Base-by-base conservation (phyloP, 202 grass and related monocot species). In the Hordeum pubiflorum region DNA sequence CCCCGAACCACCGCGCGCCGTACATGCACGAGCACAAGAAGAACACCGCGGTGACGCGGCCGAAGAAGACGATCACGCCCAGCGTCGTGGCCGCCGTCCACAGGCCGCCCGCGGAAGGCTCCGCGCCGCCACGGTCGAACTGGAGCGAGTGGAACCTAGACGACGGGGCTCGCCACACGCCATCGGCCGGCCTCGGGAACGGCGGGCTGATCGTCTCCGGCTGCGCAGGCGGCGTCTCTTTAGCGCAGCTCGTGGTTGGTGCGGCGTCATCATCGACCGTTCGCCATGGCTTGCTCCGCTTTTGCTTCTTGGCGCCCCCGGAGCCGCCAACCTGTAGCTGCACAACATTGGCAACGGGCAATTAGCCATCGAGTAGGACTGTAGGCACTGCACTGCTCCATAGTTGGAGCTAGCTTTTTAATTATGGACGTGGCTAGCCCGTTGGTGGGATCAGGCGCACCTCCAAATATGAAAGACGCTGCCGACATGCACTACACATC, bases 21-120 rank as follows among this genome's bases (percentile, higher is more conserved):
- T 93, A 97, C 61, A 89, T 79, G 81, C 89, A 93, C 7, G 94
- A 93, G 85, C 91, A 93, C 12, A 97, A 73, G 62, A 93, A 93
- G 75, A 84, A 29, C 31, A 97, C 72, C 4, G 94, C 94, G 77
- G 79, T 71, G 55, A 80, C 77, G n/a, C 91, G 94, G 34, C 94
- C 94, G 26, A 91, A 62, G 79, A 93, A 48, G 13, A 97, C 82
- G 86, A 91, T 77, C 57, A 83, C 84, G 23, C 86, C 91, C 58
- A 93, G 78, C 55, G 91, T 93, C 22, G 85, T 82, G 40, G 84
- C 86, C 77, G 87, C 78, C 46, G 92, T 76, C 94, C 87, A 97
- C 48, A 93, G 55, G 18, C 86, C 79, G 9, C 74, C 26, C 11
- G 27, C 21, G 61, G 58, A 61, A 20, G 56, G 63, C 32, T 66